Percentiles rank a stretch among this genome's conserved stretches.
Evolutionary conservation across 192 early-diverging fungal genomes (phyloP).

Genomic region (Lobosporangium transversale): DNA sequence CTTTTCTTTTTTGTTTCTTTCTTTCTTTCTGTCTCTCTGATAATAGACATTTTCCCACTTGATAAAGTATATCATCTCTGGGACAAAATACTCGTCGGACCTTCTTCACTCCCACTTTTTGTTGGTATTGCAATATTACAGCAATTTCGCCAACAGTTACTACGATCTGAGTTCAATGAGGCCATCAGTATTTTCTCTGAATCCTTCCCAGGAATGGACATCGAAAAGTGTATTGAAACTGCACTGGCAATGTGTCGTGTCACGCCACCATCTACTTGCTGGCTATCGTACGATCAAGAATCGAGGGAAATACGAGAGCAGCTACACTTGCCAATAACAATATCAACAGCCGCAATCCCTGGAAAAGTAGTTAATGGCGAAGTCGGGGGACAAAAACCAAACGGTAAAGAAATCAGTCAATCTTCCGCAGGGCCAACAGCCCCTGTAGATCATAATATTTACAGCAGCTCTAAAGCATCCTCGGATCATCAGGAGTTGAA

Average conservation of each 20-base stretch:
- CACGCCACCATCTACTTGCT: conserved; percentile 69
- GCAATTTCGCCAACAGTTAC: conserved; percentile 70
- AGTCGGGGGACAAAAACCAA: neutral
- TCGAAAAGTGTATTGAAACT: conserved; percentile 73
- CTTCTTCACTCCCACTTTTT: conserved; percentile 72
- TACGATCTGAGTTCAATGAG: conserved; percentile 78
- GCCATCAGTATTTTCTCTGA: conserved; percentile 59
- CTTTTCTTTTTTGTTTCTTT: neutral
- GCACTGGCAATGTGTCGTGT: conserved; percentile 71
- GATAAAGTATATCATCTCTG: conserved; percentile 85
- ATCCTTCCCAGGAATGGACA: conserved; percentile 74
- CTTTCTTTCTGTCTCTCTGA: neutral
- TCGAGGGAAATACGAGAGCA: conserved; percentile 28
- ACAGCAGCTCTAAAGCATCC: neutral
- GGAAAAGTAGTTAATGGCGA: neutral
- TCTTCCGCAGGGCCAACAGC: neutral
- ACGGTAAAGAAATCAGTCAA: neutral
- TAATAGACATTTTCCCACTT: conserved; percentile 79
- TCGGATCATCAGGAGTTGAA: conserved; percentile 14
- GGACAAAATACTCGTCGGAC: conserved; percentile 78
- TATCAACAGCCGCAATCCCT: neutral
- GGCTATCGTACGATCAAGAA: conserved; percentile 52
- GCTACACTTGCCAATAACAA: too few relatives aligned
- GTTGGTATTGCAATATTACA: conserved; percentile 74
- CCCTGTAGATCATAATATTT: too few relatives aligned